Percentiles rank a stretch among this genome's conserved stretches.
Evolutionary conservation across 139 green algal species (phyloP).

Genomic region (Eudorina sp.): DNA sequence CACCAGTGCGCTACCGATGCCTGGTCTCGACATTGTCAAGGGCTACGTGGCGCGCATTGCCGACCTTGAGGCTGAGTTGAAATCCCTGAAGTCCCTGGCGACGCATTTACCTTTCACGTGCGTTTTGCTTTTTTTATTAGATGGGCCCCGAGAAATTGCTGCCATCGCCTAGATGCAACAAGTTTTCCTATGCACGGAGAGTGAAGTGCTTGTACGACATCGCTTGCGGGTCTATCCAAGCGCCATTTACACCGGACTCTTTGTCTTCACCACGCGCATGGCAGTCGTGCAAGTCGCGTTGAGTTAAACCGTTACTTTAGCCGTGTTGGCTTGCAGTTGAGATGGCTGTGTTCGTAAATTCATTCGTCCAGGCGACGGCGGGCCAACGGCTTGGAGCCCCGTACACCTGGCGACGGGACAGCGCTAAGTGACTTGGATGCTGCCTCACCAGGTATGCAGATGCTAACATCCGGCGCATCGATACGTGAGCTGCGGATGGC

Average conservation of each 20-base stretch:
- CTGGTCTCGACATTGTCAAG: slow-evolving; percentile 53
- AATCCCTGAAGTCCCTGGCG: slow-evolving; percentile 35
- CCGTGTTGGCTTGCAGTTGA: no score
- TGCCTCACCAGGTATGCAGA: neutral
- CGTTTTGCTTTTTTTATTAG: neutral
- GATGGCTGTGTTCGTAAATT: no score
- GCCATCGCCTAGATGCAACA: no score
- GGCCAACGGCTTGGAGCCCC: neutral
- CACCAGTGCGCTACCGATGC: slow-evolving; percentile 1
- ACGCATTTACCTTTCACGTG: slow-evolving; percentile 28
- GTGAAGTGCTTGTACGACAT: no score
- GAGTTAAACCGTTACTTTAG: no score
- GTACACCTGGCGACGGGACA: neutral
- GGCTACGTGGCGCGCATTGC: slow-evolving; percentile 71
- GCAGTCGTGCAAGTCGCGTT: no score
- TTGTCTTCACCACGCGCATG: no score
- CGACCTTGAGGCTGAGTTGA: slow-evolving; percentile 76
- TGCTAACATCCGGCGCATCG: no score
- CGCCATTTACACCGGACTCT: no score
- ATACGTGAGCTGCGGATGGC: no score
- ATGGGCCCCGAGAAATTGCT: neutral
- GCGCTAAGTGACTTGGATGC: neutral
- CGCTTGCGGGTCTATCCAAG: no score
- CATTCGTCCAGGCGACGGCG: slow-evolving; percentile 24
- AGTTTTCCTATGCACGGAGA: no score